phyloP scores from a whole-genome alignment of 2,329 filamentous ascomycete species.

The Alternaria solani region DNA sequence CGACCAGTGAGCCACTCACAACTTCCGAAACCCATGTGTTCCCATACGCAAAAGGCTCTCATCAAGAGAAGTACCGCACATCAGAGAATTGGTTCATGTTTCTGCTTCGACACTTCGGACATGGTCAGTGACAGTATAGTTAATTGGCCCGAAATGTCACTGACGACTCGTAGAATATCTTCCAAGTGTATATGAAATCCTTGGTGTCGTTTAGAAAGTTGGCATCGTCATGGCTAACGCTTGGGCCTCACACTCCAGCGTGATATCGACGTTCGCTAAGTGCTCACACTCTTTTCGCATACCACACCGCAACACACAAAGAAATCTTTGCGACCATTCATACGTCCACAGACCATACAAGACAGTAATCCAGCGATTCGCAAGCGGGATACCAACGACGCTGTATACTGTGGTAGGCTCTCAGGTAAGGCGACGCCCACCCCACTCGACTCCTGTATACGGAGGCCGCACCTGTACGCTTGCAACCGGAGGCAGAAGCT shows the following conservation, averaged over 20 bases:
- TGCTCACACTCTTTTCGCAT: neutral
- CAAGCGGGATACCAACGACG: neutral
- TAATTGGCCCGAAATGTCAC: no score
- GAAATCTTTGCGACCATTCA: neutral
- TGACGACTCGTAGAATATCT: no score
- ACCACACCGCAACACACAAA: neutral
- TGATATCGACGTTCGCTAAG: neutral
- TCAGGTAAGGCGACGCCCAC: neutral
- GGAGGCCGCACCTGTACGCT: neutral
- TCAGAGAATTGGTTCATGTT: no score
- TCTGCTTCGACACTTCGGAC: neutral
- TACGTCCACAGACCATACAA: neutral
- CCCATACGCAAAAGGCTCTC: no score
- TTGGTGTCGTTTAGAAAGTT: neutral
- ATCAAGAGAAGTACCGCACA: no score
- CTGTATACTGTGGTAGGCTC: neutral
- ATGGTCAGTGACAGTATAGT: neutral
- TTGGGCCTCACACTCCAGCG: neutral
- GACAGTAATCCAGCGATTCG: neutral
- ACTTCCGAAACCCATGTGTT: no score
- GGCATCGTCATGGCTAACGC: neutral
- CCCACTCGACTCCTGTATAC: neutral
- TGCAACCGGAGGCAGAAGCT: neutral
- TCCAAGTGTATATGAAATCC: neutral
- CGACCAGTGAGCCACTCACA: no score